These are phyloP conservation scores for Ilyonectria mors-panacis DNA, from an alignment of 2,329 filamentous ascomycete species.

Conservation along the genomic window DNA sequence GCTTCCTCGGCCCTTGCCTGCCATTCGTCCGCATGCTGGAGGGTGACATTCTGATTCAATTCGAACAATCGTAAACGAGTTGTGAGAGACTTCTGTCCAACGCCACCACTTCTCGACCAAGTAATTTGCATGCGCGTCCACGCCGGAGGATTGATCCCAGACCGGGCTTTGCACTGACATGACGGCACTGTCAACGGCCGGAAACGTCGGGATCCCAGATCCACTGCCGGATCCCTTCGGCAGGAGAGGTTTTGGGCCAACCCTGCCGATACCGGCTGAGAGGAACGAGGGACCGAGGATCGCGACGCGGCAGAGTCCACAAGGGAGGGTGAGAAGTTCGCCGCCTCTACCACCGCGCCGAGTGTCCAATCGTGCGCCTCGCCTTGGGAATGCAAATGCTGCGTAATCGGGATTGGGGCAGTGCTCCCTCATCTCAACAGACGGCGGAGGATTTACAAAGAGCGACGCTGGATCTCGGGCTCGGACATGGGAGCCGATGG, in stretches of 20 bases:
- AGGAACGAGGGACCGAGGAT: conserved; percentile 26
- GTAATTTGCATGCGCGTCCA: conserved; percentile 27
- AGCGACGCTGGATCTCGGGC: conserved; percentile 13
- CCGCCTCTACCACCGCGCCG: not conserved
- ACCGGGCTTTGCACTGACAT: conserved; percentile 32
- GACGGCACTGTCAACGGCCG: conserved; percentile 33
- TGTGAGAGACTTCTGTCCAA: conserved; percentile 11
- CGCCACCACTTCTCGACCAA: conserved; percentile 16
- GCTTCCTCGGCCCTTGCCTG: not conserved
- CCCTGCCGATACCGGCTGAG: conserved; percentile 28
- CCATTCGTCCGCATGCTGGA: conserved; percentile 13
- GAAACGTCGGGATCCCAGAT: conserved; percentile 43
- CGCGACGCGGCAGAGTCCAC: conserved; percentile 8
- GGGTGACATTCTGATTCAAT: conserved; percentile 33
- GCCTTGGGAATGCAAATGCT: conserved; percentile 34
- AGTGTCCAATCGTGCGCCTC: conserved; percentile 22
- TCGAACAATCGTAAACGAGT: conserved; percentile 32
- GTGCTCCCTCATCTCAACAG: conserved; percentile 29
- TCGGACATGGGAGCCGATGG: not conserved
- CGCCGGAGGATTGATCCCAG: conserved; percentile 16
- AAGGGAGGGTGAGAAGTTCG: conserved; percentile 14
- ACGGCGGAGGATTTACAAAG: conserved; percentile 7
- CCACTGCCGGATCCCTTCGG: conserved; percentile 26
- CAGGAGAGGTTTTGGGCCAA: not conserved
- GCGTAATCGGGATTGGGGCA: conserved; percentile 32